Base-by-base conservation (phyloP, 192 early-diverging fungal species). In the Thoreauomyces humboldtii region DNA sequence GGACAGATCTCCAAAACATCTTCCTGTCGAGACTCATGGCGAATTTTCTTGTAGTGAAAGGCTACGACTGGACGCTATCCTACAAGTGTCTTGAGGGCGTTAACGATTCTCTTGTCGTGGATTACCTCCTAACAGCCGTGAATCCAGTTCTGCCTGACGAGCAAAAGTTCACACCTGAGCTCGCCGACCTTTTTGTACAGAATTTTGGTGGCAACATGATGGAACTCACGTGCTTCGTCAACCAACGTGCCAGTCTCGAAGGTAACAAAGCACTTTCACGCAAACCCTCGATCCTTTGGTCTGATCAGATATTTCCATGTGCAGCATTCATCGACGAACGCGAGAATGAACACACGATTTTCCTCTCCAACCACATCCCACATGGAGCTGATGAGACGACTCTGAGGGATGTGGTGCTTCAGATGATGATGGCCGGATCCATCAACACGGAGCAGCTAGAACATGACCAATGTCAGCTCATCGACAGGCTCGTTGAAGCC, bases 381-480 rank as follows among this genome's bases (percentile, higher is more conserved):
- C 27, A 47, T 4, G 34, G 24, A 6, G 29, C 19, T 31, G 15
- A 12, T 43, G 71, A 71, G 36, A 45, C 60, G 21, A 63, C 64
- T 25, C 61, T 76, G 17, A 50, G 66, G 15, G 67, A 71, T 33
- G 28, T 77, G 1, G 66, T 77, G 32, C 71, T 77, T 17, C 64
- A 70, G 19, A 71, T 75, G 69, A 74, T 69, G 9, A 65, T 77
- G 70, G 61, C 59, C 42, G 76, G 76, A 37, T 43, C 56, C 27
- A 59, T 77, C 9, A 42, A 54, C 22, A 65, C 74, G 19, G 31
- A 64, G 33, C 59, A 54, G 12, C 55, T 77, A 7, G 65, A 68
- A 25, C 38, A 34, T 2, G 27, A 22, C 31, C 64, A 58, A 27
- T 53, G 70, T 43, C 12, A 32, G 2, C 60, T 77, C 37, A 66